Evolutionary conservation across 768 basidiomycete genomes (phyloP), one percentile per base, ranked within the genome.

Genomic region (Termitomyces eurrhizus): DNA sequence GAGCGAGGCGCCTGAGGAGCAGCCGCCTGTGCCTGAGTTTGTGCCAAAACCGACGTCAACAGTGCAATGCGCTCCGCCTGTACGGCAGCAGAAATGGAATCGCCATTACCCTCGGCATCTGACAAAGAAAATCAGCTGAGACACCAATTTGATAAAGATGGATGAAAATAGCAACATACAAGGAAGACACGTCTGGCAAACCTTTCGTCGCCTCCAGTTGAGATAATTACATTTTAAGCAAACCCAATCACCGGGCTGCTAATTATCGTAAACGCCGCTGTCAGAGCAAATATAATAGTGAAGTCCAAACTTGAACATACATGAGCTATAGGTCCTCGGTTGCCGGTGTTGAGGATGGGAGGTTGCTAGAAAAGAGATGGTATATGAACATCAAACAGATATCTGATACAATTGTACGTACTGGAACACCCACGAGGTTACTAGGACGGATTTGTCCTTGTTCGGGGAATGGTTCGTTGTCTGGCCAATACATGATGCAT

Each of bases 401-500:
- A 61, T 35, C 44, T 33, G 62, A 24, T 39, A 39, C 11, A 53
- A 32, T 9, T 42, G 37, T 21, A 59, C 74, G 62, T 68, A 88
- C 89, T 54, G 83, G 77, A 39, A 85, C 65, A 18, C 85, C 85
- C 55, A 76, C 73, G 18, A 87, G 73, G 24, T 69, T 78, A 61
- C 75, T 79, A 0, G 88, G 90, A 3, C 90, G 78, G 60, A 88
- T 89, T 75, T 93, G 92, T 13, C 89, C 85, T 69, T 84, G 86
- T 65, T 90, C 88, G 1, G 92, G 92, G 62, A 91, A 77, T 4
- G 89, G 82, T 69, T 94, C 92, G 66, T 94, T 94, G 71, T 93
- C 92, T 5, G 92, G 92, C 92, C 92, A 94, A 66, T 88, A 93
- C 85, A 93, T 87, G 75, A 92, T 80, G 66, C 92, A 92, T 4